phyloP scores from a whole-genome alignment of 768 basidiomycete genomes.

The Russula ochroleuca region DNA sequence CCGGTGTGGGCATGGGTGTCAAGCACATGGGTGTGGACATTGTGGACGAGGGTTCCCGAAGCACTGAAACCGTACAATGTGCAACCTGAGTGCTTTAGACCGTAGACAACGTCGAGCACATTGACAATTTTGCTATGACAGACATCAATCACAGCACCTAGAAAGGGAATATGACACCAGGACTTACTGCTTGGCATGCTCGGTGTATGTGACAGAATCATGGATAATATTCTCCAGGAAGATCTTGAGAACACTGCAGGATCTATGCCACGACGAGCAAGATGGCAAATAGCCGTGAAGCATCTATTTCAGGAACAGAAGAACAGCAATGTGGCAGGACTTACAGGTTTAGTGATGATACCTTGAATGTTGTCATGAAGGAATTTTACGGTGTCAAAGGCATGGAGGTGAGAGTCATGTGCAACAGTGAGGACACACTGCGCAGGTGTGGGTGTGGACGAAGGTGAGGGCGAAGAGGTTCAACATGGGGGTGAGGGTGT shows the following conservation, averaged over 20 bases:
- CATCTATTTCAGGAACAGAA: constrained; percentile 26
- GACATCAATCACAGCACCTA: constrained; percentile 43
- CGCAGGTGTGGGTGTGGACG: too few relatives aligned
- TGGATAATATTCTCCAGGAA: constrained; percentile 83
- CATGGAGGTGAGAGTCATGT: too few relatives aligned
- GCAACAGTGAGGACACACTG: too few relatives aligned
- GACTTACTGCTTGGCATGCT: constrained; percentile 57
- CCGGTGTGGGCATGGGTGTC: too few relatives aligned
- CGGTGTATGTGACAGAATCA: constrained; percentile 66
- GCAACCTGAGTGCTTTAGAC: constrained; percentile 46
- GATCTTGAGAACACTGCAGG: constrained; percentile 90
- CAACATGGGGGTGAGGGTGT: too few relatives aligned
- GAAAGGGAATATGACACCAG: background rate
- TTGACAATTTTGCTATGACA: constrained; percentile 48
- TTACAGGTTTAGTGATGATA: too few relatives aligned
- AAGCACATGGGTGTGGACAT: too few relatives aligned
- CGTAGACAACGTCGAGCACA: constrained; percentile 49
- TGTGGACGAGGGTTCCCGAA: too few relatives aligned
- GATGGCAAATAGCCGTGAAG: constrained; percentile 80
- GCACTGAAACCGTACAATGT: constrained; percentile 57
- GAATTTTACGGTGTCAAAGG: too few relatives aligned
- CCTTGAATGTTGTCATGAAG: too few relatives aligned
- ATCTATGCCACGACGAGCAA: constrained; percentile 95
- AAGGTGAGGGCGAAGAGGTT: too few relatives aligned
- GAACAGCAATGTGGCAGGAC: constrained; percentile 18